Conservation (phyloP, 2,329 filamentous ascomycete species). For the Curvularia eragrostidis region DNA sequence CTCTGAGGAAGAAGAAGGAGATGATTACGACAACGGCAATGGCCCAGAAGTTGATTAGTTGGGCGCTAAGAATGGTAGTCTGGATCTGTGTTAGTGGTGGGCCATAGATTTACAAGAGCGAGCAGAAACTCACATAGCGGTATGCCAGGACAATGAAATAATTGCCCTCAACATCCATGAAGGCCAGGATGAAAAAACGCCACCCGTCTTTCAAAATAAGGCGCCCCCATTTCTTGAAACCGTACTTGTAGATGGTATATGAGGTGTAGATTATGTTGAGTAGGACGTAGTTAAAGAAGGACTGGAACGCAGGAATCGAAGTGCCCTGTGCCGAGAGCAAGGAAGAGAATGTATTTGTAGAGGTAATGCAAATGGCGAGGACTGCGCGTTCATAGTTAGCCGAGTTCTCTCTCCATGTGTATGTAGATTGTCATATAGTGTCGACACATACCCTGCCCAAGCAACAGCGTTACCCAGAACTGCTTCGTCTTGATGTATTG, state of each 20-base stretch:
- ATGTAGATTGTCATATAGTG: neutral
- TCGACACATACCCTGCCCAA: slow-evolving; percentile 64
- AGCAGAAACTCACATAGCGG: slow-evolving; percentile 56
- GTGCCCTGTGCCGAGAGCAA: slow-evolving; percentile 73
- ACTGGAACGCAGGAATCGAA: slow-evolving; percentile 93
- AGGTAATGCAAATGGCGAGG: slow-evolving; percentile 79
- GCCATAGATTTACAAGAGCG: neutral
- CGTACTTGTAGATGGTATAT: slow-evolving; percentile 80
- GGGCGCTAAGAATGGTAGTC: slow-evolving; percentile 89
- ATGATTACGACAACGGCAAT: slow-evolving; percentile 90
- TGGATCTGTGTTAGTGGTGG: slow-evolving; percentile 44
- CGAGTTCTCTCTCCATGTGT: neutral
- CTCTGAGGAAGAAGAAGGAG: slow-evolving; percentile 80
- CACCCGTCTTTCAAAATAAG: slow-evolving; percentile 77
- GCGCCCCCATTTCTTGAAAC: slow-evolving; percentile 70
- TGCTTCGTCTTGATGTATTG: slow-evolving; percentile 82
- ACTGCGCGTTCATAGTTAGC: slow-evolving; percentile 20
- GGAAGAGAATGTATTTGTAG: slow-evolving; percentile 87
- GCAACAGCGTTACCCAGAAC: slow-evolving; percentile 81
- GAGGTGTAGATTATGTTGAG: slow-evolving; percentile 82
- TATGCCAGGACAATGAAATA: slow-evolving; percentile 98
- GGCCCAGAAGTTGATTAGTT: slow-evolving; percentile 98
- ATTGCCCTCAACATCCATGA: slow-evolving; percentile 95
- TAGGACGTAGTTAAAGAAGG: slow-evolving; percentile 91
- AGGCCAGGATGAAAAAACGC: slow-evolving; percentile 89